Conservation (phyloP, 2,329 filamentous ascomycete genomes). For the Nemania abortiva region DNA sequence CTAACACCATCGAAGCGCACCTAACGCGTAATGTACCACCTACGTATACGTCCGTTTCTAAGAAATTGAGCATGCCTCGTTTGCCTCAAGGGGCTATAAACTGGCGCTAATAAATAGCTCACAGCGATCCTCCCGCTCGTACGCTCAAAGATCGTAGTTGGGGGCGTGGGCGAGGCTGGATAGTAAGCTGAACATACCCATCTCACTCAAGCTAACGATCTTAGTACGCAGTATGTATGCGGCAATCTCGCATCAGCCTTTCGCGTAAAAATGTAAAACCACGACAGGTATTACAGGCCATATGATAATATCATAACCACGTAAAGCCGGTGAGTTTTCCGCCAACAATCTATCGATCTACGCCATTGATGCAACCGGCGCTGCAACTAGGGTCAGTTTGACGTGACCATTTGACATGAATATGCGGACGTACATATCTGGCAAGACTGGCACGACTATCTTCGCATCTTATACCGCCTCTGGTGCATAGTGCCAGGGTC, state of each 20-base stretch:
- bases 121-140: not conserved
- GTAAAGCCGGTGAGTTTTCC: not conserved
- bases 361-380: constrained; percentile 3
- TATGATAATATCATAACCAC: not conserved
- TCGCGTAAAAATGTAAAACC: not conserved
- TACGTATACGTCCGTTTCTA: not conserved
- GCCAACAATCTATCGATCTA: not conserved
- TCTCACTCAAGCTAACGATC: not conserved
- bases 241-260: not conserved
- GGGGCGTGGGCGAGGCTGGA: not conserved
- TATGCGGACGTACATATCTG: not conserved
- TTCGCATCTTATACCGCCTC: not conserved
- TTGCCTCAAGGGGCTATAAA: not conserved
- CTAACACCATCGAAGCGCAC: not conserved
- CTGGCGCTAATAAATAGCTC: not conserved
- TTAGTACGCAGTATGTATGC: not conserved
- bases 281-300: not conserved
- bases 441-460: not conserved
- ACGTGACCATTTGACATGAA: not conserved
- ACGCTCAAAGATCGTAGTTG: not conserved
- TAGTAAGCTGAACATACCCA: constrained; percentile 6
- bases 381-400: constrained; percentile 1
- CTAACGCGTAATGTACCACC: not conserved
- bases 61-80: not conserved
- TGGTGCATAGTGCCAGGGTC: not conserved